A percentile compares a stretch with the other conserved stretches of the same genome.
Evolutionary conservation across 2,329 filamentous ascomycete species (phyloP).

Genomic region (Colletotrichum karsti): DNA sequence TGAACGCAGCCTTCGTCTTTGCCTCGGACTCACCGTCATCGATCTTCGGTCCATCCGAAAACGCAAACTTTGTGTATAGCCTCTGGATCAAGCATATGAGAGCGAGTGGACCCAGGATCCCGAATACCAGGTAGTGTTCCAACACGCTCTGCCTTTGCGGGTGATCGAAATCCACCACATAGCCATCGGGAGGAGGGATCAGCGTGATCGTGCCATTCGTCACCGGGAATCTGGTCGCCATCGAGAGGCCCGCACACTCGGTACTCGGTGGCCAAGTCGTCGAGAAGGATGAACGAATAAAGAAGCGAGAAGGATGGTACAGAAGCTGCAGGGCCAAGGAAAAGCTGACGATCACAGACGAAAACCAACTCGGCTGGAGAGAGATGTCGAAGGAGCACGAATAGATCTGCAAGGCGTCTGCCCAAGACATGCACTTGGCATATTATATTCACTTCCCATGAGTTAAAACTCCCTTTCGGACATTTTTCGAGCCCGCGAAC

Average conservation of each 20-base stretch:
- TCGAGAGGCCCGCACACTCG: neutral
- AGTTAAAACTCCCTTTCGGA: neutral
- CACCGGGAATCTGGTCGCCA: slow-evolving; percentile 29
- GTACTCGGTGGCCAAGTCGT: neutral
- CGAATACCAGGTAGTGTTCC: slow-evolving; percentile 37
- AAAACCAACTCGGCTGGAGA: neutral
- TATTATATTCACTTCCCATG: neutral
- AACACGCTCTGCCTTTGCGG: slow-evolving; percentile 35
- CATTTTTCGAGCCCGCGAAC: neutral
- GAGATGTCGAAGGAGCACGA: neutral
- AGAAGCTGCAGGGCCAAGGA: neutral
- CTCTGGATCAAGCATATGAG: slow-evolving; percentile 36
- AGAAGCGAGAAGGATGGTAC: neutral
- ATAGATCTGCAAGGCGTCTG: neutral
- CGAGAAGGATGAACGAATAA: neutral
- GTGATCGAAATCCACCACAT: slow-evolving; percentile 43
- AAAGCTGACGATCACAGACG: neutral
- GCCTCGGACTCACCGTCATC: slow-evolving; percentile 27
- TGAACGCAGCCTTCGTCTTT: neutral
- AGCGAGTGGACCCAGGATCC: slow-evolving; percentile 34
- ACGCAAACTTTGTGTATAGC: slow-evolving; percentile 33
- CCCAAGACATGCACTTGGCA: neutral
- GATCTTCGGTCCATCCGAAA: slow-evolving; percentile 25
- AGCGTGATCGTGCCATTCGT: slow-evolving; percentile 36
- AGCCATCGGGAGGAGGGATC: slow-evolving; percentile 37